Evolutionary conservation across 1,284 basidiomycete species (phyloP), one percentile per base, ranked within the genome.

Genomic region (Leccinum angustisporum): DNA sequence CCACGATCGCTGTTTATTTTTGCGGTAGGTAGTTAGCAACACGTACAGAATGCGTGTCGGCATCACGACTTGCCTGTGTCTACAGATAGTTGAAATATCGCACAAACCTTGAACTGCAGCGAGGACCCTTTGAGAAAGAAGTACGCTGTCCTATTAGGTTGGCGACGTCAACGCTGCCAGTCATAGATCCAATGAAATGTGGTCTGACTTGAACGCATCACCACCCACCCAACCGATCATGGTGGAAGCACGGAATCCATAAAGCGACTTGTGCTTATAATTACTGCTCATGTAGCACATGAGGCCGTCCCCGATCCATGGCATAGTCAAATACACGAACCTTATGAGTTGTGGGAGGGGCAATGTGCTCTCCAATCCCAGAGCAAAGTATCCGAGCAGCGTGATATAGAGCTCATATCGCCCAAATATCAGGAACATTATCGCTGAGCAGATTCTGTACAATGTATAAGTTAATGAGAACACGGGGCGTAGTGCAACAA

Each of bases 161-260:
- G 38, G 59, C 55, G 65, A 63, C 55, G 62, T 68, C 52, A 67
- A 61, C 54, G 57, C 58, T 43, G 36, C 59, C 56, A 48, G 57
- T 55, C 54, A 25, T 38, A 61, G 61, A 65, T 43, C 51, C 55
- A 61, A 64, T 59, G 46, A 48, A 48, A 54, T 56, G 59, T 51
- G 58, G 56, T 64, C 83, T 67, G 66, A 92, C 92, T 94, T 94
- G 83, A 89, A 93, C 8, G 85, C 75, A 75, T 94, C 92, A 65
- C 91, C 91, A 60, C 88, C 90, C 53, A 86, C 78, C 92, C 92
- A 94, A 25, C 92, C 92, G 38, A 92, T 71, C 52, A 95, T 75
- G 0, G 94, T 95, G 3, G 90, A 91, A 72, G 86, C 80, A 43
- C 92, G 83, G 76, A 95, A 95, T 11, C 93, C 93, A 72, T 92